Percentiles rank a stretch among this genome's conserved stretches.
These are phyloP conservation scores for Lepiota brunneoincarnata DNA, from an alignment of 768 basidiomycete genomes.

Conservation along the genomic window DNA sequence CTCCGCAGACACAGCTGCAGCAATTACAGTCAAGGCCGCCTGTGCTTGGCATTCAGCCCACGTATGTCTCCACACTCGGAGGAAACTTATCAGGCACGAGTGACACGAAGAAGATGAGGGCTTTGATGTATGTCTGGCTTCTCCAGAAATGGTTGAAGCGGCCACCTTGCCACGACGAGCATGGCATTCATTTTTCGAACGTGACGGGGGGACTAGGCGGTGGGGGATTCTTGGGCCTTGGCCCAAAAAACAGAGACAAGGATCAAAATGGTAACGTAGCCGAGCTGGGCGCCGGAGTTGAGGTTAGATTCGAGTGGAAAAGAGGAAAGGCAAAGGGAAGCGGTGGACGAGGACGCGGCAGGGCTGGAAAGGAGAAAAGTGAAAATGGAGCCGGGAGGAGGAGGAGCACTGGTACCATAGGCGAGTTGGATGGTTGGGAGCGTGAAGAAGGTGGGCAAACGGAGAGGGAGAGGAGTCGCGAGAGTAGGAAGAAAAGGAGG, in stretches of 20 bases:
- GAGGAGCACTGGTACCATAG: not conserved
- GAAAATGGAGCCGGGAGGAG: conserved; percentile 14
- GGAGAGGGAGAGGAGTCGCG: conserved; percentile 4
- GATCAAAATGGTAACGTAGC: not conserved
- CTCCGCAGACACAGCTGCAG: conserved; percentile 14
- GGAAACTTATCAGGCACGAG: conserved; percentile 6
- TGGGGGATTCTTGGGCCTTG: conserved; percentile 10
- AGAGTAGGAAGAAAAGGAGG: conserved; percentile 5
- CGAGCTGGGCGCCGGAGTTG: conserved; percentile 42
- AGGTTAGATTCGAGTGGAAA: conserved; percentile 81
- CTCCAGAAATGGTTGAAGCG: conserved; percentile 72
- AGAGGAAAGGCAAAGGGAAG: conserved; percentile 40
- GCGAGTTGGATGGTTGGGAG: not conserved
- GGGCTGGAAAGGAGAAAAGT: conserved; percentile 21
- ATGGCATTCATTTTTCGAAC: not conserved
- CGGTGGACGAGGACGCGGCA: conserved; percentile 14
- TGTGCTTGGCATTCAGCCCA: conserved; percentile 66
- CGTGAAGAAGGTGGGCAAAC: conserved; percentile 5
- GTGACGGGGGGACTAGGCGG: not conserved
- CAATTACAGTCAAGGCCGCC: conserved; percentile 34
- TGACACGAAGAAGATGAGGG: conserved; percentile 26
- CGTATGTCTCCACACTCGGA: conserved; percentile 45
- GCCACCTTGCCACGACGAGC: not conserved
- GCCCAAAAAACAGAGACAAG: conserved; percentile 11
- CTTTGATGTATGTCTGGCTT: conserved; percentile 71